A percentile compares a stretch with the other conserved stretches of the same genome.
phyloP scores from a whole-genome alignment of 208 protist genomes.

The Pavlovales sp. region DNA sequence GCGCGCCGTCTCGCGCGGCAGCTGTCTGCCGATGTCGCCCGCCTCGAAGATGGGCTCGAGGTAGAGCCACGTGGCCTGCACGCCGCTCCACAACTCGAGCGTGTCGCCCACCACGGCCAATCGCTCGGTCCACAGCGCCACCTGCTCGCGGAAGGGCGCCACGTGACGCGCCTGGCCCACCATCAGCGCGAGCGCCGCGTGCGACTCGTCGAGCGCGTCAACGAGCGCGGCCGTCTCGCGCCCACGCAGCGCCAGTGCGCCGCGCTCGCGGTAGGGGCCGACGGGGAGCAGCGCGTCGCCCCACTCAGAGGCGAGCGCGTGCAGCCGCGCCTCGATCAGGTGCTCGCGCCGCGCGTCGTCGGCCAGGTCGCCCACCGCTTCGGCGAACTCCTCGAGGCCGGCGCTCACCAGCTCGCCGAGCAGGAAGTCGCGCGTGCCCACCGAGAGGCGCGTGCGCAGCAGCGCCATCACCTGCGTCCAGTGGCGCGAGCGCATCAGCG shows the following conservation, averaged over 20 bases:
- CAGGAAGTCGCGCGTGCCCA: slow-evolving; percentile 57
- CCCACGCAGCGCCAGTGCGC: slow-evolving; percentile 65
- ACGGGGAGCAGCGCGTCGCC: slow-evolving; percentile 59
- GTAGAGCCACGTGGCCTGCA: slow-evolving; percentile 84
- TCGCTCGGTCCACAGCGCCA: slow-evolving; percentile 62
- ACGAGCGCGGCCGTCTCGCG: slow-evolving; percentile 62
- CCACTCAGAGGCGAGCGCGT: slow-evolving; percentile 62
- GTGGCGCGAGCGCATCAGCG: slow-evolving; percentile 67
- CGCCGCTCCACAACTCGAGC: slow-evolving; percentile 70
- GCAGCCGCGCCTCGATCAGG: slow-evolving; percentile 71
- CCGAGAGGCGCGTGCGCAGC: slow-evolving; percentile 50
- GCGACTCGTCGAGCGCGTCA: slow-evolving; percentile 69
- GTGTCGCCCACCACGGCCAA: slow-evolving; percentile 61
- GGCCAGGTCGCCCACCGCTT: slow-evolving; percentile 76
- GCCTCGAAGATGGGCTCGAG: slow-evolving; percentile 91
- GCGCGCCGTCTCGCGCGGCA: slow-evolving; percentile 80
- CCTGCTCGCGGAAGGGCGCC: slow-evolving; percentile 67
- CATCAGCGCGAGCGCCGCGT: slow-evolving; percentile 64
- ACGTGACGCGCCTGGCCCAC: slow-evolving; percentile 62
- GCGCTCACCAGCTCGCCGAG: slow-evolving; percentile 68
- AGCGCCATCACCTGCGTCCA: slow-evolving; percentile 69
- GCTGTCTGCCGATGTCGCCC: slow-evolving; percentile 91
- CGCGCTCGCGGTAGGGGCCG: slow-evolving; percentile 65
- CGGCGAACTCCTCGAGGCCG: slow-evolving; percentile 56
- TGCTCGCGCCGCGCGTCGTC: slow-evolving; percentile 69